Percentiles rank a stretch among this genome's conserved stretches.
Conservation (phyloP, 495 filamentous ascomycete species). For the Aspergillus ellipticus region DNA sequence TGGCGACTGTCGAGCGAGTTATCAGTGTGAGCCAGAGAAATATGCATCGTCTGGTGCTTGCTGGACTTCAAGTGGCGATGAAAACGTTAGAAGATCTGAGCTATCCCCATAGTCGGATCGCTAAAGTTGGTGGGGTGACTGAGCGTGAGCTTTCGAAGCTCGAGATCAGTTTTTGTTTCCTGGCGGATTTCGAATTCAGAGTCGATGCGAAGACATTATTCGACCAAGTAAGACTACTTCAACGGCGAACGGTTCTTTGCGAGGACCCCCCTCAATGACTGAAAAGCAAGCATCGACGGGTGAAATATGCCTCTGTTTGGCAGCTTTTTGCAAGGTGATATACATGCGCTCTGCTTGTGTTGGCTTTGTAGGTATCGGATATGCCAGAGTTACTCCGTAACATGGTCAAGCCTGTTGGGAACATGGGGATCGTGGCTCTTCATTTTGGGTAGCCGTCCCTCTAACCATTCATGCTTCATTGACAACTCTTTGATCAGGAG, state of each 20-base stretch:
- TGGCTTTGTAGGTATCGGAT: background rate
- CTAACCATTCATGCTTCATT: no score
- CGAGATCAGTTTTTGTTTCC: slow-evolving; percentile 88
- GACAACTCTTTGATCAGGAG: no score
- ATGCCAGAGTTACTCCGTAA: background rate
- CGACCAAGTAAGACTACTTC: slow-evolving; percentile 30
- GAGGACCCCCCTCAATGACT: background rate
- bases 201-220: slow-evolving; percentile 62
- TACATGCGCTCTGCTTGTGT: background rate
- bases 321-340: background rate
- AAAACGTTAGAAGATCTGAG: slow-evolving; percentile 89
- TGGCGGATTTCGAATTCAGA: slow-evolving; percentile 75
- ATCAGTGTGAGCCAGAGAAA: slow-evolving; percentile 77
- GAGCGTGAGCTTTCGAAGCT: slow-evolving; percentile 72
- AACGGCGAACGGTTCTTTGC: slow-evolving; percentile 7
- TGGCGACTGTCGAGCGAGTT: slow-evolving; percentile 68
- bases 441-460: background rate
- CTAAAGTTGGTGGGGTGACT: slow-evolving; percentile 85
- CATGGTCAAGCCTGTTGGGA: background rate
- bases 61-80: slow-evolving; percentile 79
- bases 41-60: slow-evolving; percentile 81
- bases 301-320: background rate
- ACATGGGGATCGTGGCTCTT: background rate
- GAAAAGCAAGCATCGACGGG: no score
- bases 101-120: slow-evolving; percentile 77